A percentile compares a stretch with the other conserved stretches of the same genome.
These are phyloP conservation scores for Quercus tomentella DNA, from an alignment of 331 rosid genomes.

Conservation along the genomic window DNA sequence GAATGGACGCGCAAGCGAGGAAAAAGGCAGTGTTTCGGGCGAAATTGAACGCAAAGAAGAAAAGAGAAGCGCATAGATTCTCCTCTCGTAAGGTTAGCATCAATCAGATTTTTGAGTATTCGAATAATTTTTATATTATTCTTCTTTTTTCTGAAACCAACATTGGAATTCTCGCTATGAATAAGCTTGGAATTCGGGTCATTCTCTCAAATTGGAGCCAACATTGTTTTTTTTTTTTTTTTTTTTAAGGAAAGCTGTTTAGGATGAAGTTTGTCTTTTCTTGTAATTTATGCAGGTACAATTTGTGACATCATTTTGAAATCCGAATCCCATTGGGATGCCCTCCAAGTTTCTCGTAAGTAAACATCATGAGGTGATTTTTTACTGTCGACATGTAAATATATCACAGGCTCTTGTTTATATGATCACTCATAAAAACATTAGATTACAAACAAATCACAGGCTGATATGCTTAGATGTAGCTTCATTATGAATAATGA, in stretches of 20 bases:
- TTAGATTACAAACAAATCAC: not conserved
- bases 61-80: conserved; percentile 75
- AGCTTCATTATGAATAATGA: not conserved
- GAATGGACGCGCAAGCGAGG: conserved; percentile 67
- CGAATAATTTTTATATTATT: no score
- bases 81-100: conserved; percentile 62
- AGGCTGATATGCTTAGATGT: not conserved
- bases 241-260: not conserved
- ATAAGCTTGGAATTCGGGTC: not conserved
- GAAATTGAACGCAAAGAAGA: conserved; percentile 54
- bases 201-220: no score
- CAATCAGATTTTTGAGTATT: no score
- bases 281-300: conserved; percentile 49
- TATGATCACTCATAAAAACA: not conserved
- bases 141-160: not conserved
- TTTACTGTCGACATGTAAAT: not conserved
- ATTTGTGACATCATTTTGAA: conserved; percentile 67
- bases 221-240: no score
- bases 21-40: conserved; percentile 65
- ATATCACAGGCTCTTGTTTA: not conserved
- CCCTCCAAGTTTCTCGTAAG: conserved; percentile 73
- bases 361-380: conserved; percentile 73
- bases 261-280: conserved; percentile 1
- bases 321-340: conserved; percentile 74
- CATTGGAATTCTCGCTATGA: not conserved